These are phyloP conservation scores for Citrus medica DNA, from an alignment of 345 rosid genomes.

Conservation along the genomic window DNA sequence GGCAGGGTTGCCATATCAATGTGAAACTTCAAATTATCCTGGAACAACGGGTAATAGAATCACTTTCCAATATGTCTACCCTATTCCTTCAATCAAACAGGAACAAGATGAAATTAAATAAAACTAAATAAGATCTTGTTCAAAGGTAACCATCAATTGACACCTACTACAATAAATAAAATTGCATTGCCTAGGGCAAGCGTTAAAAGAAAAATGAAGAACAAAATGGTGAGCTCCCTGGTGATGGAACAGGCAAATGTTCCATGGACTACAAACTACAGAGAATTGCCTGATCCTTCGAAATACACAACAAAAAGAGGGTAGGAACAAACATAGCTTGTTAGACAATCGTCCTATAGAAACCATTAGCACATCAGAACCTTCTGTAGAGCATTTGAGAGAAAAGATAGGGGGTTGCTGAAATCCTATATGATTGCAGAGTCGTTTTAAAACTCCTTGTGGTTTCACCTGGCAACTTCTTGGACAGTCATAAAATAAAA, in stretches of 20 bases:
- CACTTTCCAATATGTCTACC: background rate
- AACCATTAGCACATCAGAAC: background rate
- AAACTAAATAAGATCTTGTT: background rate
- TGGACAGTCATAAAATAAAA: background rate
- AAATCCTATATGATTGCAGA: background rate
- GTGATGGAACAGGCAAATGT: background rate
- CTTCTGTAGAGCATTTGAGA: background rate
- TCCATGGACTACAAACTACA: background rate
- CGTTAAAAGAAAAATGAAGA: background rate
- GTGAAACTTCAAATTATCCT: background rate
- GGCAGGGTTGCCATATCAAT: background rate
- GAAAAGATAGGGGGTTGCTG: background rate
- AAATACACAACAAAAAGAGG: background rate
- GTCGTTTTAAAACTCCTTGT: background rate
- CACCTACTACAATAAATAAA: background rate
- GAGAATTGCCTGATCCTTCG: background rate
- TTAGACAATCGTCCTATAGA: background rate
- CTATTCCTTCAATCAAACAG: background rate
- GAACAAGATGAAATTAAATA: background rate
- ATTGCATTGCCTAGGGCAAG: background rate
- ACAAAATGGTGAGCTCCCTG: background rate
- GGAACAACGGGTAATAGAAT: background rate
- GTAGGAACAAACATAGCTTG: background rate
- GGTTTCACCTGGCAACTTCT: background rate
- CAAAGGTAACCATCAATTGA: background rate